Base-by-base conservation (phyloP, 1,284 basidiomycete genomes). In the Marasmius fiardii region DNA sequence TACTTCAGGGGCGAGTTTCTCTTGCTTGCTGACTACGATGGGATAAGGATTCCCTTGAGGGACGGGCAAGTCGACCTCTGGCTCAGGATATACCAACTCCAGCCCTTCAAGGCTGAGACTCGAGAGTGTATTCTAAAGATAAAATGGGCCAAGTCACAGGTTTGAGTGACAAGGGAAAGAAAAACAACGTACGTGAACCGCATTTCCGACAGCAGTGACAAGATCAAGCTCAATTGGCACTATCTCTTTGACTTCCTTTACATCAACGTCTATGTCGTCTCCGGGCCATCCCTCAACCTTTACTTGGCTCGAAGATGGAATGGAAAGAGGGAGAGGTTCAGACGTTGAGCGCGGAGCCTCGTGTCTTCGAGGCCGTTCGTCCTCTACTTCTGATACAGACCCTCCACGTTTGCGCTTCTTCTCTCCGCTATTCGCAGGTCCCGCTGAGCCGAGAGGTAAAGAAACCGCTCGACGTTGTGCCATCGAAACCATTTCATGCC, bases 131-230 rank as follows among this genome's bases (percentile, higher is more conserved):
- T 39, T 18, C 51, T 31, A 26, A 3, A n/a, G 12, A 41, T 8
- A 26, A 2, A 14, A 26, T 8, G 28, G 16, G 14, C 21, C 7
- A 18, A 12, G 6, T 20, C 34, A 4, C 11, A 2, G 16, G 16
- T 11, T 34, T 3, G 10, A 12, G 28, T 7, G 47, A 23, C 18
- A 14, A 33, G 28, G n/a, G 28, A 12, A 16, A n/a, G 28, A 31
- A 14, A 16, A 16, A 28, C 14, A 16, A 49, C 47, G 16, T 49
- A 52, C 51, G 18, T 34, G 39, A 1, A 52, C 39, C 12, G 51
- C 51, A 28, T 41, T 52, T 3, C 51, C 51, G 28, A 52, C 39
- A 26, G 51, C 39, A 26, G 20, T 37, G 6, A 52, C 35, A 18
- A 52, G 31, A 43, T 52, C 51, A 20, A 41, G 8, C 11, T 20